Percentiles rank a stretch among this genome's conserved stretches.
phyloP scores from a whole-genome alignment of 495 filamentous ascomycete genomes.

The Penicillium ochrochloron region DNA sequence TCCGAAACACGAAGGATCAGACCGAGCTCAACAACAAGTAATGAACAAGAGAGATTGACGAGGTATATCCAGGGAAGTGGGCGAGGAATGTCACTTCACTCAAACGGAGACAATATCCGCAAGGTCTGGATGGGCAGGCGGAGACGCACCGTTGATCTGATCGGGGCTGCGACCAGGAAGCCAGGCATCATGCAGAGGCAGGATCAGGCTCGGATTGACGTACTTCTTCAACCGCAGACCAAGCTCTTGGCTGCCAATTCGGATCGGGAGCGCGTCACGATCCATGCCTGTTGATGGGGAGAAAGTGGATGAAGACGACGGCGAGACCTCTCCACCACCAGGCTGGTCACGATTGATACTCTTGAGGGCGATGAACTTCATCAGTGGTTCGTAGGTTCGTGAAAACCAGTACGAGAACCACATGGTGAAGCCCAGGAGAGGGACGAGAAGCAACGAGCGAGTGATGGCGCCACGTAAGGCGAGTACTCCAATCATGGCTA shows the following conservation, averaged over 20 bases:
- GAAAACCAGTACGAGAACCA: constrained; percentile 84
- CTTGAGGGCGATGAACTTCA: constrained; percentile 87
- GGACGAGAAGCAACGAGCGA: constrained; percentile 71
- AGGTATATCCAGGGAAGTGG: constrained; percentile 6
- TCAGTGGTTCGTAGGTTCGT: constrained; percentile 79
- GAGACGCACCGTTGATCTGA: constrained; percentile 24
- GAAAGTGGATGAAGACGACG: constrained; percentile 43
- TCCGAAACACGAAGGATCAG: constrained; percentile 4
- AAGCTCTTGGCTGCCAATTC: constrained; percentile 46
- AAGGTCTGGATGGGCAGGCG: constrained; percentile 28
- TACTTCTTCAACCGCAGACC: constrained; percentile 51
- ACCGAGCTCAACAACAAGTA: not conserved
- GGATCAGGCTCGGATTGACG: constrained; percentile 49
- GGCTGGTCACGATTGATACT: constrained; percentile 69
- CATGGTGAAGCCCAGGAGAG: constrained; percentile 75
- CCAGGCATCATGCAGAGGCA: constrained; percentile 53
- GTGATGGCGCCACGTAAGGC: constrained; percentile 73
- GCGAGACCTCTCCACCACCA: constrained; percentile 41
- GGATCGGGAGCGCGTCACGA: constrained; percentile 49
- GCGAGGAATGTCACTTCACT: constrained; percentile 5
- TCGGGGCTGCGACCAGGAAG: constrained; percentile 38
- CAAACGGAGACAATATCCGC: constrained; percentile 17
- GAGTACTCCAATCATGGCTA: constrained; percentile 87
- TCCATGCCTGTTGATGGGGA: constrained; percentile 50
- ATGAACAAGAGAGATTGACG: not conserved